Evolutionary conservation across 2,329 filamentous ascomycete species (phyloP).

Genomic region (Alternaria conjuncta): DNA sequence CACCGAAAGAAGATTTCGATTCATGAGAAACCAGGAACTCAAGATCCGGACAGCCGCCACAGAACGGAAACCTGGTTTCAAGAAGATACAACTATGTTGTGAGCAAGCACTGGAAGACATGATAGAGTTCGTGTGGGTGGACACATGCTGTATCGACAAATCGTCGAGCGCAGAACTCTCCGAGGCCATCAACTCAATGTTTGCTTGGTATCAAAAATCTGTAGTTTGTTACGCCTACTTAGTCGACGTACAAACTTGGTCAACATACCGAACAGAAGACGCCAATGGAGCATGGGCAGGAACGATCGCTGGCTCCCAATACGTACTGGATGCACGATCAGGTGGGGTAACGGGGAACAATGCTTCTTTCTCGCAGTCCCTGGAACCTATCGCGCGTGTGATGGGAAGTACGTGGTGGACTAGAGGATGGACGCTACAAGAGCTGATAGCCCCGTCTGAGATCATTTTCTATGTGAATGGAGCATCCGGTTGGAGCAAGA

Average conservation of each 20-base stretch:
- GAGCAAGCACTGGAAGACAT: background rate
- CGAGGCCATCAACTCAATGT: background rate
- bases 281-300: background rate
- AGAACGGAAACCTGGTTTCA: background rate
- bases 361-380: too few species aligned
- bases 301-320: too few species aligned
- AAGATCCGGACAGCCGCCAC: background rate
- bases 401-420: background rate
- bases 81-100: background rate
- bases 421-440: background rate
- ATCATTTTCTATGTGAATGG: background rate
- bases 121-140: background rate
- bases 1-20: background rate
- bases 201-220: background rate
- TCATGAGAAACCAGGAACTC: rapidly evolving
- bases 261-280: background rate
- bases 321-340: too few species aligned
- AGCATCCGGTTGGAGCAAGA: background rate
- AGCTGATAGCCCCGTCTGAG: background rate
- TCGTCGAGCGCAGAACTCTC: background rate
- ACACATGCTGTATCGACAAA: background rate
- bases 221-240: background rate
- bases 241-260: background rate
- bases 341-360: too few species aligned
- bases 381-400: background rate